Percentiles rank a stretch among this genome's conserved stretches.
phyloP scores from a whole-genome alignment of 208 protist species.

The Naegleria gruberi region DNA sequence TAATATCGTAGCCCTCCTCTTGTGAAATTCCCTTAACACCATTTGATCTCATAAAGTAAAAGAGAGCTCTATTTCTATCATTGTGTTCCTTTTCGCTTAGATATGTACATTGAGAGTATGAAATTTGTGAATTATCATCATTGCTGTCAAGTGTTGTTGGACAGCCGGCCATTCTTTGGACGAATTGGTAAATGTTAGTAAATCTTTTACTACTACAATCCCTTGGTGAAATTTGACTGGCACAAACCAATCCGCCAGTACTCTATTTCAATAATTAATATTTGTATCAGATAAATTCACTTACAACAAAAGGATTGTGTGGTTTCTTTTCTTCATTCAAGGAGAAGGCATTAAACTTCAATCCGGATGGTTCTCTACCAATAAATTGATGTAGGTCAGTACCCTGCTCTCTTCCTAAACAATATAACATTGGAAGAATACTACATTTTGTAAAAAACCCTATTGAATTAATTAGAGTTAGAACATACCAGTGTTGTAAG shows the following conservation, averaged over 20 bases:
- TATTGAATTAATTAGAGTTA: background rate
- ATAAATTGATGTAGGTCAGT: slow-evolving; percentile 41
- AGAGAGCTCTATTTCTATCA: background rate
- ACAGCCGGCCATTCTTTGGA: background rate
- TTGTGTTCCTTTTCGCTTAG: background rate
- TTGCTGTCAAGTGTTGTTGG: background rate
- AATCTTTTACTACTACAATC: background rate
- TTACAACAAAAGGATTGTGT: slow-evolving; percentile 52
- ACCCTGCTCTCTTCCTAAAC: slow-evolving; percentile 4
- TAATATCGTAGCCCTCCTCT: slow-evolving; percentile 31
- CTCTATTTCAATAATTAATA: too few relatives aligned
- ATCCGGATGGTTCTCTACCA: slow-evolving; percentile 41
- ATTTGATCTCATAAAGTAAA: background rate
- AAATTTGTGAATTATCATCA: slow-evolving; percentile 12
- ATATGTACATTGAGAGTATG: slow-evolving; percentile 1
- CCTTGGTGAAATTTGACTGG: background rate
- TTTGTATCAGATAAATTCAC: too few relatives aligned
- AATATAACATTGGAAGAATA: background rate
- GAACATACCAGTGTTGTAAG: background rate
- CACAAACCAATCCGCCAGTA: background rate
- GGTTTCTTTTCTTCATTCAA: slow-evolving; percentile 40
- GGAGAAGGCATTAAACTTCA: slow-evolving; percentile 41
- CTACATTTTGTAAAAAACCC: background rate
- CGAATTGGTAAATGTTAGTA: background rate
- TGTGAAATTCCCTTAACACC: background rate